phyloP scores from a whole-genome alignment of 768 basidiomycete genomes.

The Leccinum sublutescens region DNA sequence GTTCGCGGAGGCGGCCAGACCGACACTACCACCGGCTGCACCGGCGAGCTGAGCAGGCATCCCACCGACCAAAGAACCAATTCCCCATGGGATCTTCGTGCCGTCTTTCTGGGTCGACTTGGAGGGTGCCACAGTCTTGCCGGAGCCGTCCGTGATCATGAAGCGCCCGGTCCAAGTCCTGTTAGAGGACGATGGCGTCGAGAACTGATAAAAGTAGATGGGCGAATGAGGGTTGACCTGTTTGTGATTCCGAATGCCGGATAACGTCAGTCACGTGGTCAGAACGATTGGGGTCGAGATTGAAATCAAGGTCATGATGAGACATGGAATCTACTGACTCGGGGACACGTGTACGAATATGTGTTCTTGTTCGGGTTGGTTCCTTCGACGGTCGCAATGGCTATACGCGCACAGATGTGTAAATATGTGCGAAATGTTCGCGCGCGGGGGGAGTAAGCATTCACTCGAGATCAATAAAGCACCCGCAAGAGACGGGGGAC shows the following conservation, averaged over 20 bases:
- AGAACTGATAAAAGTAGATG: constrained; percentile 84
- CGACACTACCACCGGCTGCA: background rate
- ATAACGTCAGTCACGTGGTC: background rate
- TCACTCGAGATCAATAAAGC: background rate
- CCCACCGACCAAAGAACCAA: constrained; percentile 50
- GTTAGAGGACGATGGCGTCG: constrained; percentile 38
- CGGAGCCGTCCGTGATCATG: constrained; percentile 57
- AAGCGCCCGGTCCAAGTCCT: constrained; percentile 75
- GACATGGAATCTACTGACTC: constrained; percentile 39
- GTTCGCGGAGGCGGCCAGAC: constrained; percentile 16
- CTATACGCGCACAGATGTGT: constrained; percentile 35
- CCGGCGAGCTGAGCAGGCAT: constrained; percentile 33
- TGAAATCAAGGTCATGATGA: background rate
- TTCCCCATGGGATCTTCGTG: constrained; percentile 61
- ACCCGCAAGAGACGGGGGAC: constrained; percentile 23
- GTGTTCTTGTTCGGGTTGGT: constrained; percentile 44
- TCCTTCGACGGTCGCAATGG: constrained; percentile 66
- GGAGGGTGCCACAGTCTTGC: constrained; percentile 45
- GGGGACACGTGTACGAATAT: constrained; percentile 63
- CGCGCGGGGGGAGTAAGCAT: background rate
- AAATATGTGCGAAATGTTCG: background rate
- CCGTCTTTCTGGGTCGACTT: constrained; percentile 54
- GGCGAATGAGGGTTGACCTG: constrained; percentile 62
- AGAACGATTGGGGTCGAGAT: background rate
- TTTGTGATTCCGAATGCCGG: background rate